Evolutionary conservation across 179 eudicot genomes (phyloP).

Genomic region (Amaranthus tricolor): DNA sequence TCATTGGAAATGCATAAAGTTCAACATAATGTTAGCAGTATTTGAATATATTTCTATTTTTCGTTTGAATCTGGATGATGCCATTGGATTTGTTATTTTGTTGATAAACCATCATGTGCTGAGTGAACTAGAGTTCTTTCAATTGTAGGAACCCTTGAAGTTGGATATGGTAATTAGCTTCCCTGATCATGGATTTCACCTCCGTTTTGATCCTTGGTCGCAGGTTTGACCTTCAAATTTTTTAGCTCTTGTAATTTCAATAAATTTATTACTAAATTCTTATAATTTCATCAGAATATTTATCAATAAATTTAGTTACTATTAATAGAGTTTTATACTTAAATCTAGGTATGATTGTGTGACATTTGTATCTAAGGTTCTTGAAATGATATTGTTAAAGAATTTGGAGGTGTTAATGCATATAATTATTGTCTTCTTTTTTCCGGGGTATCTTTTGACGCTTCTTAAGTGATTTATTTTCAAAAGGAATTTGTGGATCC

Average conservation of each 20-base stretch:
- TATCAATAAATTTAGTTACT: too few species aligned
- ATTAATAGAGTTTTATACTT: too few species aligned
- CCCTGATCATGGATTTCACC: conserved; percentile 98
- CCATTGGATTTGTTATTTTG: background rate
- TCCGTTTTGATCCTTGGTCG: conserved; percentile 94
- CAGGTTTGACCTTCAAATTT: conserved; percentile 49
- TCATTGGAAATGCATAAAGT: background rate
- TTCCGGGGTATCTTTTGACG: background rate
- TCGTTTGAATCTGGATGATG: background rate
- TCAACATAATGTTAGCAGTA: background rate
- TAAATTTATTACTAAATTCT: background rate
- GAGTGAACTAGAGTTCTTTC: background rate
- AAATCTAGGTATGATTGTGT: too few species aligned
- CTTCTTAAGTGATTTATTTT: background rate
- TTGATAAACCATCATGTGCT: background rate
- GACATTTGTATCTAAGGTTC: background rate
- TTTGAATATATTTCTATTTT: background rate
- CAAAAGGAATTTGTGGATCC: too few species aligned
- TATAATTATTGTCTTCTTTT: background rate
- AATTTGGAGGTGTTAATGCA: background rate
- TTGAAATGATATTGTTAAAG: background rate
- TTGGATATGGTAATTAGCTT: conserved; percentile 90
- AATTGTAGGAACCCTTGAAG: conserved; percentile 75
- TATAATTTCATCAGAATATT: background rate
- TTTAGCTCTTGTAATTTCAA: background rate